Conservation (phyloP, 306 rosid species). For the Cercis canadensis region DNA sequence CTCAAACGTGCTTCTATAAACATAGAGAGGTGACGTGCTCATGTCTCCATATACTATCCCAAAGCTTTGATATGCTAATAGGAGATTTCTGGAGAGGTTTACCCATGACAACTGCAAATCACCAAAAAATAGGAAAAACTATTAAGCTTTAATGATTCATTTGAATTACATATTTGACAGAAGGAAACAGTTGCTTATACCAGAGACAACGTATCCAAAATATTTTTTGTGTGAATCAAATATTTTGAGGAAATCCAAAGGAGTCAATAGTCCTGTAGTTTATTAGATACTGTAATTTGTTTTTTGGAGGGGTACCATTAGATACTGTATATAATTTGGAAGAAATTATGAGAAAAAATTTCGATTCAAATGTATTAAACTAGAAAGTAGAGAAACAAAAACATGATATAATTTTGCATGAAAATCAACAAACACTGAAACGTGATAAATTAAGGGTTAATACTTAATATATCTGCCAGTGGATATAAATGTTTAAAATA, state of each 20-base stretch:
- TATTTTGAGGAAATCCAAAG: not conserved
- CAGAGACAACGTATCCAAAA: not conserved
- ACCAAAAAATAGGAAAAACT: not conserved
- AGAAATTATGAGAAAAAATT: not conserved
- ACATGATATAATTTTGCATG: not conserved
- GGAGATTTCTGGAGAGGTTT: constrained; percentile 57
- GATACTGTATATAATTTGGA: not conserved
- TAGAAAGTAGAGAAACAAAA: not conserved
- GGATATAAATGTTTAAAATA: too few relatives aligned
- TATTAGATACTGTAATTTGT: too few relatives aligned
- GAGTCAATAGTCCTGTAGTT: not conserved
- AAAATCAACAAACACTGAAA: not conserved
- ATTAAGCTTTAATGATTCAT: not conserved
- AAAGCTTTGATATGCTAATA: constrained; percentile 86
- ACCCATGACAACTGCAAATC: constrained; percentile 66
- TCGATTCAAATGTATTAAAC: not conserved
- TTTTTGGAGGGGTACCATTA: too few relatives aligned
- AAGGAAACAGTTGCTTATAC: not conserved
- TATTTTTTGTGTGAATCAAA: not conserved
- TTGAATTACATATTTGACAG: not conserved
- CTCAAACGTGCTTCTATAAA: constrained; percentile 62
- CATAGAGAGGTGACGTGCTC: constrained; percentile 89
- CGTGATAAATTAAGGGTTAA: constrained; percentile 5
- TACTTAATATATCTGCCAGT: too few relatives aligned
- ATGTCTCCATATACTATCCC: constrained; percentile 89